phyloP scores from a whole-genome alignment of 2,329 filamentous ascomycete genomes.

The Exophiala dermatitidis region DNA sequence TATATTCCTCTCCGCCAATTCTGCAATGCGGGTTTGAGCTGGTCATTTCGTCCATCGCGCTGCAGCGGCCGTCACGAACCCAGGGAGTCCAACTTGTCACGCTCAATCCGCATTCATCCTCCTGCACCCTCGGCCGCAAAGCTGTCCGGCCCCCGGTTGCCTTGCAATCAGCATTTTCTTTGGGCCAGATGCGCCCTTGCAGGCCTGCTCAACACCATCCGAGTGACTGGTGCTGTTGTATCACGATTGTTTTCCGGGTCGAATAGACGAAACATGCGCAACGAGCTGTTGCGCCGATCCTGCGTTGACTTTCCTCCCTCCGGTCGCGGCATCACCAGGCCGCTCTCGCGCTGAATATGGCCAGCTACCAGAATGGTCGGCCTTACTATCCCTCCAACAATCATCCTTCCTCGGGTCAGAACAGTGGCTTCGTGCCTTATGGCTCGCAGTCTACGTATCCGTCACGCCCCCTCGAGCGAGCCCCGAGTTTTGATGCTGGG shows the following conservation, averaged over 20 bases:
- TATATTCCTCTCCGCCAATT: too few relatives aligned
- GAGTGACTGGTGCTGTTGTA: constrained; percentile 7
- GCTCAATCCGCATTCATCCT: not conserved
- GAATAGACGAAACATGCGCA: constrained; percentile 18
- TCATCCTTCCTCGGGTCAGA: constrained; percentile 31
- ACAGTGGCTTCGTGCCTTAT: constrained; percentile 39
- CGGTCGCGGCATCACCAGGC: constrained; percentile 4
- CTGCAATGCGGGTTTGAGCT: too few relatives aligned
- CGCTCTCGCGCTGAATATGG: constrained; percentile 37
- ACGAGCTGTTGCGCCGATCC: constrained; percentile 8
- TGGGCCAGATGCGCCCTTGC: constrained; percentile 11
- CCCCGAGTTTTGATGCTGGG: constrained; percentile 67
- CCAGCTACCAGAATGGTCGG: constrained; percentile 50
- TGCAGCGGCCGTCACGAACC: too few relatives aligned
- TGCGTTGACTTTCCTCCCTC: constrained; percentile 18
- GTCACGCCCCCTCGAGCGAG: constrained; percentile 44
- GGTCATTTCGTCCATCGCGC: too few relatives aligned
- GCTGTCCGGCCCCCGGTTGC: constrained; percentile 1
- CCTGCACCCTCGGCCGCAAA: too few relatives aligned
- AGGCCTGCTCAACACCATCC: constrained; percentile 7
- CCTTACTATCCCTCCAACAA: constrained; percentile 39
- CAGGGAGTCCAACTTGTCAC: too few relatives aligned
- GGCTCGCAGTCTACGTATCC: constrained; percentile 27
- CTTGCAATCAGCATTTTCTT: constrained; percentile 4
- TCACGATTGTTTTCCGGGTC: not conserved